These are phyloP conservation scores for Bipolaris sorokiniana DNA, from an alignment of 2,329 filamentous ascomycete genomes.

Conservation along the genomic window DNA sequence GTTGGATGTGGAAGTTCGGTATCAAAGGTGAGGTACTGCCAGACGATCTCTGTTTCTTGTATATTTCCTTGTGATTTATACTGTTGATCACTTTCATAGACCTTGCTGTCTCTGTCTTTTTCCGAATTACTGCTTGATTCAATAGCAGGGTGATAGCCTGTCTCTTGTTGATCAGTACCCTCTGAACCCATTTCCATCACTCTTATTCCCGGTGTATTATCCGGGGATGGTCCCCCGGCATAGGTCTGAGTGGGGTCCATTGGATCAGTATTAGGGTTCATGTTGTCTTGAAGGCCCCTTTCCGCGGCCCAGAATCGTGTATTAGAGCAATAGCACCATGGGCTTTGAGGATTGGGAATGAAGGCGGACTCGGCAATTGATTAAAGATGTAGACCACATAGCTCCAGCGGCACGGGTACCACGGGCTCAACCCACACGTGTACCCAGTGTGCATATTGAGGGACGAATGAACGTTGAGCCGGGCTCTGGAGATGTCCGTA, in stretches of 20 bases:
- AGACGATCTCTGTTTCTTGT: conserved; percentile 52
- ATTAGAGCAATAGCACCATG: conserved; percentile 8
- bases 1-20: conserved; percentile 61
- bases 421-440: conserved; percentile 14
- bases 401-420: conserved; percentile 15
- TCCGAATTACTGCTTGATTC: conserved; percentile 17
- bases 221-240: conserved; percentile 3
- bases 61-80: conserved; percentile 17
- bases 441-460: conserved; percentile 8
- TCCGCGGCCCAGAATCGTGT: neutral
- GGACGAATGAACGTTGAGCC: conserved; percentile 18
- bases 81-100: conserved; percentile 14
- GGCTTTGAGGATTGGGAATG: neutral
- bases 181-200: conserved; percentile 9
- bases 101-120: conserved; percentile 23
- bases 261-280: conserved; percentile 33
- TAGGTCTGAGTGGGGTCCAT: conserved; percentile 37
- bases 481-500: conserved; percentile 9
- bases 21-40: conserved; percentile 67
- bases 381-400: conserved; percentile 15
- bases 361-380: conserved; percentile 5
- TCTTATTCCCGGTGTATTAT: conserved; percentile 41
- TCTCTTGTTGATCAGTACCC: conserved; percentile 1
- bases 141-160: conserved; percentile 18
- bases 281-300: conserved; percentile 23